Percentiles rank a stretch among this genome's conserved stretches.
phyloP scores from a whole-genome alignment of 495 filamentous ascomycete genomes.

The Tuber indicum region DNA sequence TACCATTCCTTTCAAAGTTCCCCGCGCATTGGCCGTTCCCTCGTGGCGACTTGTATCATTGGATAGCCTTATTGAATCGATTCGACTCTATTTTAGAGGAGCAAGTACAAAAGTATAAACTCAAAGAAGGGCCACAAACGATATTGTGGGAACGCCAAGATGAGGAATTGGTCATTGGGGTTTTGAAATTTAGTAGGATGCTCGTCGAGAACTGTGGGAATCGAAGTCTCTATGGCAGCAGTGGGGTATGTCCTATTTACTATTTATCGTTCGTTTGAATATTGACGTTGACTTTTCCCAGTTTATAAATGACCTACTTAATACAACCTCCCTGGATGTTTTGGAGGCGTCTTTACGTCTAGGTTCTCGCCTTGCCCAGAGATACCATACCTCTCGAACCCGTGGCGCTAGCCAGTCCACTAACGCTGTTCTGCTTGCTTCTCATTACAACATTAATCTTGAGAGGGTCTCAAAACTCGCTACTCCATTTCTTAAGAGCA shows the following conservation, averaged over 20 bases:
- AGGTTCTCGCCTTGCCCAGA: slow-evolving; percentile 73
- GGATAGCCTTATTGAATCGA: slow-evolving; percentile 89
- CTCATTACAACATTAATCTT: slow-evolving; percentile 91
- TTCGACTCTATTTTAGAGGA: slow-evolving; percentile 84
- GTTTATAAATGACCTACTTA: slow-evolving; percentile 77
- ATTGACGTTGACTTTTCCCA: slow-evolving; percentile 33
- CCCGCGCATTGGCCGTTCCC: slow-evolving; percentile 89
- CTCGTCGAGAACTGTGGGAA: slow-evolving; percentile 95
- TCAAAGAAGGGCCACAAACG: slow-evolving; percentile 73
- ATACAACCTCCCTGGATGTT: slow-evolving; percentile 73
- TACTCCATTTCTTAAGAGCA: slow-evolving; percentile 69
- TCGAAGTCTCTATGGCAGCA: slow-evolving; percentile 90
- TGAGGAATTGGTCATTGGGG: slow-evolving; percentile 62
- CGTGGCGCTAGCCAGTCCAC: slow-evolving; percentile 46
- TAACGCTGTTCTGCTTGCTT: slow-evolving; percentile 66
- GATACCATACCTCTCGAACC: slow-evolving; percentile 82
- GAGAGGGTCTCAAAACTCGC: slow-evolving; percentile 79
- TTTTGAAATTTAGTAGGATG: slow-evolving; percentile 77
- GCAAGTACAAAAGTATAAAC: slow-evolving; percentile 71
- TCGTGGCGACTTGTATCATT: slow-evolving; percentile 96
- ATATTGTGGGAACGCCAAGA: slow-evolving; percentile 44
- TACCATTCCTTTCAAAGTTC: slow-evolving; percentile 68
- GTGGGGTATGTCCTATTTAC: slow-evolving; percentile 44
- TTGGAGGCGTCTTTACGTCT: slow-evolving; percentile 68
- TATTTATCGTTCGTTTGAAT: not conserved